These are phyloP conservation scores for Mortierella sp. DNA, from an alignment of 371 early-diverging fungal genomes.

Conservation along the genomic window DNA sequence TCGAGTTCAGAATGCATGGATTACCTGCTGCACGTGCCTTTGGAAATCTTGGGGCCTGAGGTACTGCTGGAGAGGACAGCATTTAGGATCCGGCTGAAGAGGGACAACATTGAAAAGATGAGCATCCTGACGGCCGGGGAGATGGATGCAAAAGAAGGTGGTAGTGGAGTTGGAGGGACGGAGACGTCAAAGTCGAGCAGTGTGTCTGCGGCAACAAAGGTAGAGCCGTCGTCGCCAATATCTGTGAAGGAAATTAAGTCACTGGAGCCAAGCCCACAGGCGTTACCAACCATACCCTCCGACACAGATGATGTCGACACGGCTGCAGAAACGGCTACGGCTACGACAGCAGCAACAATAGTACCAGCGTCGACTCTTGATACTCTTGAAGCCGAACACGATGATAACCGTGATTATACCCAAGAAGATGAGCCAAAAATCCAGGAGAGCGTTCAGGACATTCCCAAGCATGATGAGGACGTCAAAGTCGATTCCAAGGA, in stretches of 20 bases:
- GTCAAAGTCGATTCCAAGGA: no score
- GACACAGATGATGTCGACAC: neutral
- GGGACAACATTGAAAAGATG: conserved; percentile 24
- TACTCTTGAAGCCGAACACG: no score
- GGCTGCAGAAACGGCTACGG: neutral
- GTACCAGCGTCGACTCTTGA: no score
- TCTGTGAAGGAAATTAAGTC: neutral
- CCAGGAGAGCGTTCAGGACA: no score
- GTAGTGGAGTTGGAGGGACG: no score
- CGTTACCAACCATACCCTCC: neutral
- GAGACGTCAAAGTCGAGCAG: neutral
- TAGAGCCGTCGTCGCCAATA: neutral
- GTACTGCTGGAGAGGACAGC: conserved; percentile 59
- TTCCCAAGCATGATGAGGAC: no score
- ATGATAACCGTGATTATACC: no score
- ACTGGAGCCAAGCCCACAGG: neutral
- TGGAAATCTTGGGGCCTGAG: conserved; percentile 75
- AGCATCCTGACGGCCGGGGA: conserved; percentile 17
- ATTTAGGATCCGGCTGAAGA: conserved; percentile 21
- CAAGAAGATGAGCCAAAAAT: no score
- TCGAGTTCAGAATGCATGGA: conserved; percentile 57
- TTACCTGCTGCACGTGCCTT: conserved; percentile 88
- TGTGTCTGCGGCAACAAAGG: neutral
- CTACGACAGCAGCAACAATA: neutral
- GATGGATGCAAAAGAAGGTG: conserved; percentile 25